Evolutionary conservation across 73 alveolate species (phyloP), one percentile per base, ranked within the genome.

Genomic region (Paramecium bursaria): DNA sequence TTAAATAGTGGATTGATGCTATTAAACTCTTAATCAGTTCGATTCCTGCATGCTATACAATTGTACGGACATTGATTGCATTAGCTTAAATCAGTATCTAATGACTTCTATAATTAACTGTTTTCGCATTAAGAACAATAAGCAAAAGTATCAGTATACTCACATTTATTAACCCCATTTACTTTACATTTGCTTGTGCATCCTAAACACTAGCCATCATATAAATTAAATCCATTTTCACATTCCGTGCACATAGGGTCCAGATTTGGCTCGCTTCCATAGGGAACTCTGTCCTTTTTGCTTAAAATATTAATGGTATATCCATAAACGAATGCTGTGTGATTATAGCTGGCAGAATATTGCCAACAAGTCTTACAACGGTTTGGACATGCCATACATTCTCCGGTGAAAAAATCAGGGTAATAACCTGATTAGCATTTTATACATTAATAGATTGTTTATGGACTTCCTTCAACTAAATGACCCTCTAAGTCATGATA

Each of bases 281-380:
- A n/a, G n/a, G n/a, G n/a, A n/a, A n/a, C n/a, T n/a, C n/a, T n/a
- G n/a, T n/a, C n/a, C n/a, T n/a, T n/a, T n/a, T n/a, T n/a, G n/a
- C n/a, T n/a, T n/a, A n/a, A n/a, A n/a, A n/a, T n/a, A n/a, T n/a
- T n/a, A n/a, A n/a, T n/a, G n/a, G n/a, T n/a, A n/a, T n/a, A n/a
- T n/a, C n/a, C n/a, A n/a, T n/a, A n/a, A n/a, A n/a, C n/a, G n/a
- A n/a, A n/a, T n/a, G n/a, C 53, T 1, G 82, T 67, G 21, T 39
- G 35, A 14, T 67, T 67, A 39, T 67, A 67, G 3, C 50, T 67
- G 3, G 15, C 17, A 39, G 82, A 35, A 42, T 67, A 67, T 67
- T 67, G 30, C 82, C 82, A 67, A 67, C 82, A 67, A 19, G 15
- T 15, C 44, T 31, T 2, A 67, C 82, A 67, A 42, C 44, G 19